Evolutionary conservation across 306 rosid species (phyloP).

Genomic region (Fragaria iinumae): DNA sequence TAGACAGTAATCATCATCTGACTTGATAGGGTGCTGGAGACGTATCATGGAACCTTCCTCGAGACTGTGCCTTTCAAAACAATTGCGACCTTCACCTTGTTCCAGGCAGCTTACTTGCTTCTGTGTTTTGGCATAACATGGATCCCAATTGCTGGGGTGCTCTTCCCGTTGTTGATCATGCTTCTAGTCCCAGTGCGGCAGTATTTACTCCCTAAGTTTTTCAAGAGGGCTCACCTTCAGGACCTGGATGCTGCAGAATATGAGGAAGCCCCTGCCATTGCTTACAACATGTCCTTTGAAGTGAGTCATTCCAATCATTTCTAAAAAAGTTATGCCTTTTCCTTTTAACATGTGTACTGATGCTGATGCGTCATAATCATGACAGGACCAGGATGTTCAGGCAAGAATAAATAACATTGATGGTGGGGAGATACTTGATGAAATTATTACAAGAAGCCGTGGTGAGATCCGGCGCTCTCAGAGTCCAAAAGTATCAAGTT

Average conservation of each 20-base stretch:
- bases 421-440: conserved; percentile 82
- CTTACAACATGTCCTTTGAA: conserved; percentile 75
- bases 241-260: conserved; percentile 90
- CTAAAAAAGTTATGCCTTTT: conserved; percentile 5
- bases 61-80: conserved; percentile 91
- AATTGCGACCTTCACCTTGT: conserved; percentile 68
- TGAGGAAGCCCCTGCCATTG: conserved; percentile 78
- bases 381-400: conserved; percentile 50
- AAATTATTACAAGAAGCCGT: conserved; percentile 84
- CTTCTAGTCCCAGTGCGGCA: conserved; percentile 95
- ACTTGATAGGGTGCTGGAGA: conserved; percentile 70
- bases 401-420: conserved; percentile 46
- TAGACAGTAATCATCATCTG: conserved; percentile 1
- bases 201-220: conserved; percentile 77
- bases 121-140: conserved; percentile 89
- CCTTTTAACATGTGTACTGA: conserved; percentile 3
- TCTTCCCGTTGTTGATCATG: conserved; percentile 91
- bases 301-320: conserved; percentile 40
- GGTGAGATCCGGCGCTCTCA: conserved; percentile 76
- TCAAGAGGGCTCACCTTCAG: conserved; percentile 84
- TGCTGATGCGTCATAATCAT: conserved; percentile 13
- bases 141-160: conserved; percentile 96
- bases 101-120: conserved; percentile 86
- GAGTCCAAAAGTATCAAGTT: conserved; percentile 69
- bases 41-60: conserved; percentile 70